These are phyloP conservation scores for Penicillium sp. DNA, from an alignment of 2,329 filamentous ascomycete species.

Conservation along the genomic window DNA sequence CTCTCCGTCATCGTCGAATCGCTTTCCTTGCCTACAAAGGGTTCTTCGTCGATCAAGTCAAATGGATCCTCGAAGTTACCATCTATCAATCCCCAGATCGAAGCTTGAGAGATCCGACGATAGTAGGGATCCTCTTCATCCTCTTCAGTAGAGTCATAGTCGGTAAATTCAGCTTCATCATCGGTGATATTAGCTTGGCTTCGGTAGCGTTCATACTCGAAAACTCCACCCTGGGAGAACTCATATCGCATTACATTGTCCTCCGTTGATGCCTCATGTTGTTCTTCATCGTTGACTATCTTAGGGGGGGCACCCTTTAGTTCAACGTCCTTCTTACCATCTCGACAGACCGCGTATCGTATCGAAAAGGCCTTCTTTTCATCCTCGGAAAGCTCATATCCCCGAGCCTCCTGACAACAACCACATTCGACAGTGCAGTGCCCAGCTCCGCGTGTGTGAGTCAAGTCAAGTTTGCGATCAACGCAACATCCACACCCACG, in stretches of 20 bases:
- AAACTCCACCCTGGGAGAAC: neutral
- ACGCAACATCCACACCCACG: constrained; percentile 8
- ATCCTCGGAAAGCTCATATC: neutral
- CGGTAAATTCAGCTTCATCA: neutral
- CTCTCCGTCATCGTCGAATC: neutral
- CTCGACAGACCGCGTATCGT: neutral
- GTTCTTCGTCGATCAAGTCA: neutral
- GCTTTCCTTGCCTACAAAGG: neutral
- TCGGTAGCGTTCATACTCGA: neutral
- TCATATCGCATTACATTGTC: neutral
- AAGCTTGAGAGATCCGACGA: neutral
- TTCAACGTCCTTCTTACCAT: too few species aligned
- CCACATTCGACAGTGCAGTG: constrained; percentile 9
- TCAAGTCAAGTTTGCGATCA: neutral
- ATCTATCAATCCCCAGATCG: neutral
- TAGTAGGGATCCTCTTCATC: neutral
- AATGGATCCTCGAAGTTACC: neutral
- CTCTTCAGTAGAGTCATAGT: neutral
- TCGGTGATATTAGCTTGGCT: neutral
- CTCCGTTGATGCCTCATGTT: neutral
- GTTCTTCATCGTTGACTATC: neutral
- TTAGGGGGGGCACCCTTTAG: neutral
- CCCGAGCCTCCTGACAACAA: neutral
- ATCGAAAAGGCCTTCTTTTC: neutral
- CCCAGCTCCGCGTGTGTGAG: neutral